Base-by-base conservation (phyloP, 257 asterid genomes). In the Schizonepeta tenuifolia region DNA sequence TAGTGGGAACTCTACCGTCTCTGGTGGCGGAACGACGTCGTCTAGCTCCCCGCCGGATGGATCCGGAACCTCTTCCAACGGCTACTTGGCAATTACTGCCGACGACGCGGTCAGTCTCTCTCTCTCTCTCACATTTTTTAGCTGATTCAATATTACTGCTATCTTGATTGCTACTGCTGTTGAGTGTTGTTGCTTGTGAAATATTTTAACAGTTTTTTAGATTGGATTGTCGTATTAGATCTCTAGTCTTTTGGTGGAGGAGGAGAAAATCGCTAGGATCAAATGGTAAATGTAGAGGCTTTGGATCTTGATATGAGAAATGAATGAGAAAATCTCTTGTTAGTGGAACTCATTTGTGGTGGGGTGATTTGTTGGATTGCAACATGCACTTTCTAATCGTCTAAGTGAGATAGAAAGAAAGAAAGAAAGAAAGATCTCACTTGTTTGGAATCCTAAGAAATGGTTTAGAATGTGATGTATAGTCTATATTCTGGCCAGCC, bases 71-170 rank as follows among this genome's bases (percentile, higher is more conserved):
- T n/a, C n/a, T n/a, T n/a, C n/a, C 67, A 44, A 78, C 51, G 90
- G 88, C 38, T 83, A 83, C 77, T 41, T 86, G 57, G 65, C 96
- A n/a, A 85, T 90, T 28, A 80, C 88, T 20, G 86, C 88, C 20
- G 88, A 83, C 41, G 84, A 83, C 50, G 84, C 93, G 78, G 97
- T 87, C 69, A 84, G 90, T 71, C 26, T 65, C 4, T n/a, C 24
- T n/a, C 18, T 12, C 9, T 35, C 11, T 38, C 15, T 3, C 0
- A 2, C 3, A 26, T n/a, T n/a, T 54, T 14, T 26, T 18, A 17
- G 28, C 5, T 46, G 41, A n/a, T 17, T 33, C 28, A 51, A 2
- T 14, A 36, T 62, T 61, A 14, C 60, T 54, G 33, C 0, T 33
- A 3, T 28, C 17, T 56, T 5, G 44, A 6, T 49, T 35, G 53